Evolutionary conservation across 305 asterid species (phyloP).

Genomic region (Solanum hybrid): DNA sequence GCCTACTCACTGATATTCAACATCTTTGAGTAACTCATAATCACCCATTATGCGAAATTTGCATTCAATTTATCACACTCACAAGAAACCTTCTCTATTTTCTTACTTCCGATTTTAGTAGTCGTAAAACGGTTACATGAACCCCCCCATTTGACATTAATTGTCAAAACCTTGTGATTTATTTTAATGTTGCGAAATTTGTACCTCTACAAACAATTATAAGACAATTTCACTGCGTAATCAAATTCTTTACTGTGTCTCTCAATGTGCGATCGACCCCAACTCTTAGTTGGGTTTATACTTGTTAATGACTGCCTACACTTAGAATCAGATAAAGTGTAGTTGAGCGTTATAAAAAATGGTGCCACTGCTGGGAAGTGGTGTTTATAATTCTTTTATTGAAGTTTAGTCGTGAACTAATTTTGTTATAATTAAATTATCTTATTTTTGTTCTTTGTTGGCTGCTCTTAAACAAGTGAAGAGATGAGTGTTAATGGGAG

Average conservation of each 20-base stretch:
- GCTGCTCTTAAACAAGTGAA: neutral
- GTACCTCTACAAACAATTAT: neutral
- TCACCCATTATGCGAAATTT: neutral
- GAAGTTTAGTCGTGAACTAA: neutral
- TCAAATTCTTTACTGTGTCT: neutral
- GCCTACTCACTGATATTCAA: neutral
- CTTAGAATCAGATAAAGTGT: neutral
- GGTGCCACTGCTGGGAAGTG: neutral
- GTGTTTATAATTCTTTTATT: neutral
- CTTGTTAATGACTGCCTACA: neutral
- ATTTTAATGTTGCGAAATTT: no score
- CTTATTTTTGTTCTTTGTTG: neutral
- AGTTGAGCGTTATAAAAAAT: neutral
- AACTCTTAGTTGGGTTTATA: neutral
- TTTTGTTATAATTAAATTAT: neutral
- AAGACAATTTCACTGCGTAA: no score
- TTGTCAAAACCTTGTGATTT: neutral
- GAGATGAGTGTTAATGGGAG: no score
- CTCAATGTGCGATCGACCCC: neutral
- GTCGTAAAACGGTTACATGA: neutral
- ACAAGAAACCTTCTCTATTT: neutral
- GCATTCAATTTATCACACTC: neutral
- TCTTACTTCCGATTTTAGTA: neutral
- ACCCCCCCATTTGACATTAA: neutral
- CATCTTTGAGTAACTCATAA: no score